Conservation (phyloP, 176 grass and related monocot species). For the Zea luxurians region DNA sequence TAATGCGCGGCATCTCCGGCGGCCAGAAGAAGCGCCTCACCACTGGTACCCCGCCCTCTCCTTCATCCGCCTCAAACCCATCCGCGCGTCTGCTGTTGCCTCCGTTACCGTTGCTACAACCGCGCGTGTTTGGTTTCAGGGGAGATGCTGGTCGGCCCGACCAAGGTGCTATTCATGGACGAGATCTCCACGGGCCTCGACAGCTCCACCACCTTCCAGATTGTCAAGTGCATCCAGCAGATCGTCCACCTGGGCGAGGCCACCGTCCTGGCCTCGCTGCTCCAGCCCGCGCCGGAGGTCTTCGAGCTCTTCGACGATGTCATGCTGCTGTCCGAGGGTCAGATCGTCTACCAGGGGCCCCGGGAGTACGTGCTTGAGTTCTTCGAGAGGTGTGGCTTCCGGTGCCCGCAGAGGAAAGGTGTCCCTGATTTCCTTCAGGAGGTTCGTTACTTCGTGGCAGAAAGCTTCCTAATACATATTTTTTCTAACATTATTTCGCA, state of each 20-base stretch:
- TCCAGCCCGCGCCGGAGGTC: conserved; percentile 88
- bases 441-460: conserved; percentile 36
- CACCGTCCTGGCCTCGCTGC: conserved; percentile 85
- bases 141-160: conserved; percentile 99
- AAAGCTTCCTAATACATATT: background rate
- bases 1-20: conserved; percentile 85
- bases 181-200: conserved; percentile 97
- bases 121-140: conserved; percentile 38
- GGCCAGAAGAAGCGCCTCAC: conserved; percentile 97
- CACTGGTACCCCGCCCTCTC: conserved; percentile 51
- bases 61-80: background rate
- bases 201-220: conserved; percentile 95
- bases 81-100: background rate
- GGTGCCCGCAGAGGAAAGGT: conserved; percentile 86
- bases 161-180: conserved; percentile 97
- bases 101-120: background rate
- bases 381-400: conserved; percentile 84
- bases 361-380: conserved; percentile 78
- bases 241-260: conserved; percentile 87
- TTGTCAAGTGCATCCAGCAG: conserved; percentile 89
- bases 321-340: conserved; percentile 88
- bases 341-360: conserved; percentile 94
- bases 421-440: conserved; percentile 93
- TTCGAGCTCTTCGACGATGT: conserved; percentile 92
- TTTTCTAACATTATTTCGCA: background rate